Base-by-base conservation (phyloP, 1,284 basidiomycete genomes). In the Apiotrichum montevideense region DNA sequence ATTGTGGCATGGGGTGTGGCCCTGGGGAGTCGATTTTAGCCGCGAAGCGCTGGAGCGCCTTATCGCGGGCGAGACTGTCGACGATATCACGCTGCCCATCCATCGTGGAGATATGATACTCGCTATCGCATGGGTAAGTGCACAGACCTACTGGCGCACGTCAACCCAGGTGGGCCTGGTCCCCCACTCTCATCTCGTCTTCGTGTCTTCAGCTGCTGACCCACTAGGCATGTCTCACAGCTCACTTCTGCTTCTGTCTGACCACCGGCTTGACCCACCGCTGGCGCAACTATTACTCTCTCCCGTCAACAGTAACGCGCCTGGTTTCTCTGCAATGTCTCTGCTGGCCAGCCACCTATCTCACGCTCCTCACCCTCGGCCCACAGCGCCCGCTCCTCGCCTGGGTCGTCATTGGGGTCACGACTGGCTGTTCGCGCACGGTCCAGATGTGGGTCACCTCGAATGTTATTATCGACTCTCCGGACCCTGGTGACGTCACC, bases 401-500 rank as follows among this genome's bases (percentile, higher is more conserved):
- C 3, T 79, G 77, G 77, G 70, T 77, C n/a, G 72, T 76, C 9
- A 77, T 79, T 34, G 76, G 75, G 29, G 74, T 74, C 2, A 75
- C 75, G 39, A 79, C 77, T 0, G 74, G 71, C 43, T 68, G 71
- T 52, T 69, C 66, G 10, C 66, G 76, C 29, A 68, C 69, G 3
- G 65, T 79, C 2, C 72, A 77, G 57, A 77, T 78, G 67, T 79
- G 75, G 74, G 75, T 79, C n/a, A 78, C 77, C 35, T 69, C 66
- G 21, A 78, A 78, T 50, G 75, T 78, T 37, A 52, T 46, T 11
- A 9, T 35, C 14, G 34, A 62, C 55, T 6, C 56, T 45, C 47
- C 47, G 40, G 37, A 43, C 4, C 33, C 45, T 33, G 46, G 39
- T 34, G 37, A 55, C 51, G 29, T 44, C 8, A 54, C 52, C 15